Base-by-base conservation (phyloP, 495 filamentous ascomycete genomes). In the Penicillium daleae region DNA sequence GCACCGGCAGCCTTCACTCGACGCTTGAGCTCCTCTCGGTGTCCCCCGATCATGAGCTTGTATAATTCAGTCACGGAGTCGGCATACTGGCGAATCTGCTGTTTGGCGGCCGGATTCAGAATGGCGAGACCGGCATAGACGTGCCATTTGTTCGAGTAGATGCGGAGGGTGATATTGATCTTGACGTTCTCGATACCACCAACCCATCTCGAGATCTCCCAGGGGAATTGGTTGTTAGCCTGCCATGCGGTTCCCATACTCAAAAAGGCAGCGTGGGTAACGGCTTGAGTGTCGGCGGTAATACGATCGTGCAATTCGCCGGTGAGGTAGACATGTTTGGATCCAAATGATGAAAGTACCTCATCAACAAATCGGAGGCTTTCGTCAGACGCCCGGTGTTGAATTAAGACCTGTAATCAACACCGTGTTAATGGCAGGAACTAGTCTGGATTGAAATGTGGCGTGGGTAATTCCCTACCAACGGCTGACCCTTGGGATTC, bases 121-220 rank as follows among this genome's bases (percentile, higher is more conserved):
- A 99, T 99, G 6, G 96, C 95, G 7, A 99, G 87, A 4, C 95
- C 95, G 33, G 95, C 95, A 74, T 99, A 99, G 58, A 99, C 95
- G 76, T 99, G 95, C 95, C 95, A 99, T 75, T 97, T 98, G 74
- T 96, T 96, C 60, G 90, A 88, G 78, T 97, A 99, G 75, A 99
- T 99, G 67, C 95, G 92, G 62, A 99, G 77, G 40, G 92, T 98
- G 62, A 97, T 86, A 76, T 99, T 99, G 77, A 97, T 97, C 80
- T 99, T 99, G 71, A 98, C 92, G 76, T 99, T 99, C 79, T 99
- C 95, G 71, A 99, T 97, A 26, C 96, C 95, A 55, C 95, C 94
- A 4, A 96, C 84, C 80, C 97, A 99, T 60, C 94, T 92, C 7
- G 87, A 85, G 49, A 91, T 87, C 66, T 99, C 95, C 95, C 95